Percentiles rank a stretch among this genome's conserved stretches.
Conservation (phyloP, 2,329 filamentous ascomycete genomes). For the Pestalotiopsis sp. region DNA sequence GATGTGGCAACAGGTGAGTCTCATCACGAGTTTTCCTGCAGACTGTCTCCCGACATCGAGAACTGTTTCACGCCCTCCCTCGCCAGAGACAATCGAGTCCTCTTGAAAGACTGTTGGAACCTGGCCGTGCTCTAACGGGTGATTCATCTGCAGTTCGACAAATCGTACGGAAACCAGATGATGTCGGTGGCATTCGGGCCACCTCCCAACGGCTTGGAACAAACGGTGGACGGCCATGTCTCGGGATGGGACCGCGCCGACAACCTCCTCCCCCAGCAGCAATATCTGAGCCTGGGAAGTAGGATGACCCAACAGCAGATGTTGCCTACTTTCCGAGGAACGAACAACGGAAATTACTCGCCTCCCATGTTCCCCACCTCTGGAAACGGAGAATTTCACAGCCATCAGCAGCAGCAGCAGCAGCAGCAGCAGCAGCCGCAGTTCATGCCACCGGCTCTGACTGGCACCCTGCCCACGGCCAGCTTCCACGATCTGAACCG, state of each 20-base stretch:
- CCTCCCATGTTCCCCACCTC: background rate
- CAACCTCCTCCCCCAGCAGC: no score
- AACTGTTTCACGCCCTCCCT: background rate
- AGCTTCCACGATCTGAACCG: no score
- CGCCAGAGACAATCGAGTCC: background rate
- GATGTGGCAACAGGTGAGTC: background rate
- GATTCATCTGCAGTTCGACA: background rate
- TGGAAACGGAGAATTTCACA: no score
- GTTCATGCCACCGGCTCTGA: no score
- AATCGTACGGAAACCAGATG: background rate
- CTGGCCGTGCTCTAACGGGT: background rate
- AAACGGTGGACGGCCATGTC: slow-evolving; percentile 9
- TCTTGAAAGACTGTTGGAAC: no score
- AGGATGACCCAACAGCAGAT: background rate
- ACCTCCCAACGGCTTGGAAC: background rate
- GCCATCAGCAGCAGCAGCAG: no score
- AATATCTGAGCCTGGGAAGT: no score
- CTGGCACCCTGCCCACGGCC: no score
- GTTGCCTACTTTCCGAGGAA: background rate
- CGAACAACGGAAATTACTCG: slow-evolving; percentile 3
- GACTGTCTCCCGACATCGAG: background rate
- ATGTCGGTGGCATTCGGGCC: background rate
- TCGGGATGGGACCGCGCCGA: background rate
- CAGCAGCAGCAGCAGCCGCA: no score
- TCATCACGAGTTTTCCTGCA: background rate